Percentiles rank a stretch among this genome's conserved stretches.
Conservation (phyloP, 768 basidiomycete genomes). For the Mycena galopus region DNA sequence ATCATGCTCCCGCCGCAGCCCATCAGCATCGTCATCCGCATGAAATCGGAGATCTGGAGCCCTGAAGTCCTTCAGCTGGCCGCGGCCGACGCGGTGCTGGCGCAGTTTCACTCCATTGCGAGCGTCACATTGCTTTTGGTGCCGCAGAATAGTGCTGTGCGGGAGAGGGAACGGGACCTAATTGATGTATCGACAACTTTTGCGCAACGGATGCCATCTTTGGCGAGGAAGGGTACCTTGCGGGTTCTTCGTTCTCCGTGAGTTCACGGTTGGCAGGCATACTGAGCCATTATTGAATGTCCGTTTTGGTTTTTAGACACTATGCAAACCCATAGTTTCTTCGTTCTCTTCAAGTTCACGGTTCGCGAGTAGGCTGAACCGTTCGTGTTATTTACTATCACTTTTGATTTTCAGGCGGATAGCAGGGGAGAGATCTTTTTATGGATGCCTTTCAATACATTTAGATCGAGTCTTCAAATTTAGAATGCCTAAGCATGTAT, state of each 20-base stretch:
- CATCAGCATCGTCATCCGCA: conserved; percentile 2
- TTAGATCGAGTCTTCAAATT: no score
- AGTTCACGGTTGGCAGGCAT: neutral
- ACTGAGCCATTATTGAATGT: neutral
- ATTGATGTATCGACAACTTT: conserved; percentile 14
- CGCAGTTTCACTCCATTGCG: neutral
- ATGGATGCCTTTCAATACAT: no score
- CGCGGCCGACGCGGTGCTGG: neutral
- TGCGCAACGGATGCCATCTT: neutral
- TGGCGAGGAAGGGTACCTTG: conserved; percentile 4
- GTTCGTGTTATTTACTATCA: no score
- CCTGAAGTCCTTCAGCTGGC: neutral
- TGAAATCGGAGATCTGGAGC: neutral
- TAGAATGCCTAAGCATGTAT: no score
- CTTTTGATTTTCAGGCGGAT: no score
- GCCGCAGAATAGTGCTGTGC: neutral
- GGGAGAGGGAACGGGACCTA: neutral
- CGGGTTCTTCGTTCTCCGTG: conserved; percentile 17
- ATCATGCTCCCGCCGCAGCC: neutral
- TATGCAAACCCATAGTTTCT: neutral
- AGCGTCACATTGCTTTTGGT: neutral
- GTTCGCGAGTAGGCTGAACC: no score
- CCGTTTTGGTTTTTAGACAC: neutral
- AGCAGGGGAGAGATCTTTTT: no score
- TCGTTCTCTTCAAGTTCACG: no score